Evolutionary conservation across 2,329 filamentous ascomycete genomes (phyloP), one percentile per base, ranked within the genome.

Genomic region (Nothophaeocryptopus gaeumannii): DNA sequence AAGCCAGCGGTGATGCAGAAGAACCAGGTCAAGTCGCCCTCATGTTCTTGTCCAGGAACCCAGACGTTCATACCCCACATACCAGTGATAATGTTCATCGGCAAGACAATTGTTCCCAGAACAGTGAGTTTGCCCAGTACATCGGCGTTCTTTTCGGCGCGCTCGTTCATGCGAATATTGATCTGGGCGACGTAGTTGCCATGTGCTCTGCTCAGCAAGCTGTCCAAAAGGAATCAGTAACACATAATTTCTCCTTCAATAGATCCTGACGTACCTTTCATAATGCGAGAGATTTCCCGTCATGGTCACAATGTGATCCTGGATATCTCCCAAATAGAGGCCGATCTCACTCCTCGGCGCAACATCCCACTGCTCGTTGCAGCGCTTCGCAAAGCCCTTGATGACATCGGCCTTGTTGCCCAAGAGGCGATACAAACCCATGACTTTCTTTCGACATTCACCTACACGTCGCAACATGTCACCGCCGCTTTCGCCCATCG

Each of bases 281-380:
- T 97, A 97, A 68, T 99, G 93, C 58, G 85, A 87, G 65, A 99
- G 73, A 67, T 97, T 99, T 44, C 87, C 88, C 33, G 92, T 97
- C 93, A 99, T 99, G 56, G 93, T 99, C 61, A 99, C 85, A 61
- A 99, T 97, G 68, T 99, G 93, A 74, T 99, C 93, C 70, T 99
- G 93, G 57, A 99, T 99, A 74, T 99, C 93, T 55, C 93, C 93
- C 51, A 99, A 76, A 71, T 97, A 99, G 45, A 99, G 73, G n/a
- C 93, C 93, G 67, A 99, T 97, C 68, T 99, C 93, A 31, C 88
- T 93, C 55, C 91, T 82, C 9, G 93, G 93, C 5, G 93, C 92
- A 51, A 99, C 88, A 62, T 96, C 88, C 90, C 91, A 99, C 58
- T 95, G 87, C 74, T 99, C 92, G 66, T 96, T 99, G 74, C 93